These are phyloP conservation scores for Syncephalis fuscata DNA, from an alignment of 371 early-diverging fungal species.

Conservation along the genomic window DNA sequence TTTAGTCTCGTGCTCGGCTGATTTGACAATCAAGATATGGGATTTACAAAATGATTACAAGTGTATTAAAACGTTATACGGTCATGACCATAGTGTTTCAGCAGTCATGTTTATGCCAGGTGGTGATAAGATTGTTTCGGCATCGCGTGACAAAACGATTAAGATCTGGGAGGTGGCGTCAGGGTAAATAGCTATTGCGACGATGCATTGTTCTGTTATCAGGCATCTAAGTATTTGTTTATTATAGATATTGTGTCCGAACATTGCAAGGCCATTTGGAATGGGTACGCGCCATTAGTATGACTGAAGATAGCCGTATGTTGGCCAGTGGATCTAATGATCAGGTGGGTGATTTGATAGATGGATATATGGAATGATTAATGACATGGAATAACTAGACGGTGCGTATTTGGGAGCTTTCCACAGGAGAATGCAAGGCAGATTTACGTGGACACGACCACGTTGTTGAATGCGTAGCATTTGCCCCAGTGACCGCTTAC, in stretches of 20 bases:
- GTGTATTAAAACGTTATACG: conserved; percentile 68
- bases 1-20: conserved; percentile 75
- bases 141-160: conserved; percentile 77
- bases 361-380: neutral
- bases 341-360: conserved; percentile 32
- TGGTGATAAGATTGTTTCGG: conserved; percentile 62
- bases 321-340: conserved; percentile 70
- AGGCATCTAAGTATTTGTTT: too few species aligned
- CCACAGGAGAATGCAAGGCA: conserved; percentile 52
- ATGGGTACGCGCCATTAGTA: conserved; percentile 66
- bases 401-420: conserved; percentile 62
- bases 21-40: conserved; percentile 83
- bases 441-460: conserved; percentile 84
- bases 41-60: conserved; percentile 70
- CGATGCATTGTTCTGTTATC: neutral
- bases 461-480: conserved; percentile 81
- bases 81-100: conserved; percentile 86
- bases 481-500: conserved; percentile 52
- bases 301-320: conserved; percentile 50
- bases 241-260: conserved; percentile 52
- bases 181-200: conserved; percentile 32
- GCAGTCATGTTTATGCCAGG: conserved; percentile 55
- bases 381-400: too few species aligned
- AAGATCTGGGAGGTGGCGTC: conserved; percentile 78
- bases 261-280: conserved; percentile 66